Evolutionary conservation across 805 yeast genomes (phyloP), one percentile per base, ranked within the genome.

Genomic region (Yamadazyma sp.): DNA sequence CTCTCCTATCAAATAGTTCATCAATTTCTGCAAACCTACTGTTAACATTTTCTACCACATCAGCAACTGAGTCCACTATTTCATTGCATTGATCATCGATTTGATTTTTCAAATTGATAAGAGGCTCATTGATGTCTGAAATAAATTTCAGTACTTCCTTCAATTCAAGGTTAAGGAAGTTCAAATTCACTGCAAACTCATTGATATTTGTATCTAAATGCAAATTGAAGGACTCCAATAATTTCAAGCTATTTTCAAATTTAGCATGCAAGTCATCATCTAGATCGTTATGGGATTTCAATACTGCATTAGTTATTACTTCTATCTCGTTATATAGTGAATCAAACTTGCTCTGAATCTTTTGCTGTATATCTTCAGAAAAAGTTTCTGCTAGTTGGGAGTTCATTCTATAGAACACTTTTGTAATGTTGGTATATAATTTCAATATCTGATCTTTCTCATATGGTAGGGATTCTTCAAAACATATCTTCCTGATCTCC

Each of bases 401-500:
- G 12, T 28, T 21, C 5, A 44, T 31, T 11, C 36, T 35, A 7
- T 39, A 34, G 27, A 50, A 47, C 3, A 49, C 16, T 16, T 38
- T 37, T 0, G 81, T 75, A 8, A 78, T 64, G 40, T 76, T 75
- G 11, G 64, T 31, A 44, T 73, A 77, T 23, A 75, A 45, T 9
- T 56, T 50, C 31, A 76, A 39, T 0, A 77, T 62, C 36, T 71
- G 76, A 22, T 73, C 75, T 43, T 75, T 75, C 38, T 75, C 76
- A 45, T 52, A 73, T 0, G 80, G 80, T 1, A 72, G 42, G 0
- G 76, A 60, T 30, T 73, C 70, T 37, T 75, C 78, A 41, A 58
- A 56, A 47, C 88, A 82, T 0, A 80, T 58, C 2, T 66, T 62
- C 2, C 74, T 62, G 3, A 81, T 58, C 21, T 73, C 68, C 30